Conservation (phyloP, 805 yeast species). For the Lachancea sp. region DNA sequence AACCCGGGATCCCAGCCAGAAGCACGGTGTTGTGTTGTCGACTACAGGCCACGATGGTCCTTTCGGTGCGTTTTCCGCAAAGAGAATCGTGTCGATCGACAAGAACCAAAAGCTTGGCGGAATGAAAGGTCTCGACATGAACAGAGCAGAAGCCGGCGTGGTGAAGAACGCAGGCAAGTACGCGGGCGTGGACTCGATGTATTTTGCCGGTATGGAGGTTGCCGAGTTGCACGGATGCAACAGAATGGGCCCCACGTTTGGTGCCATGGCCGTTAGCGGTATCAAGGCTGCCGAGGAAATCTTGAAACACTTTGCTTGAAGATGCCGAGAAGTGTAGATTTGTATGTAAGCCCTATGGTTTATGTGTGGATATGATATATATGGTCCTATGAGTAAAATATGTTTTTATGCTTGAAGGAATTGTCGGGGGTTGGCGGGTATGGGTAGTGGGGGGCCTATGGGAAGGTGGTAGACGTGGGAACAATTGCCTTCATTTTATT, state of each 20-base stretch:
- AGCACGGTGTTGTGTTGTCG: conserved; percentile 50
- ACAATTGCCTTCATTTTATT: background rate
- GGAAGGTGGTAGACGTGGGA: background rate
- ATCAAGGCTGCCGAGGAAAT: conserved; percentile 65
- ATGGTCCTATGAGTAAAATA: too few species aligned
- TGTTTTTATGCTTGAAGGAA: too few species aligned
- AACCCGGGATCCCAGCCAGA: conserved; percentile 31
- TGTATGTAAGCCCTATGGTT: too few species aligned
- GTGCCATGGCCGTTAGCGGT: conserved; percentile 75
- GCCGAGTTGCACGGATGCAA: conserved; percentile 71
- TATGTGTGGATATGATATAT: too few species aligned
- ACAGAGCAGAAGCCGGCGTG: conserved; percentile 67
- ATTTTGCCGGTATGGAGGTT: conserved; percentile 65
- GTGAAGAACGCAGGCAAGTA: conserved; percentile 55
- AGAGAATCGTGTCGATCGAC: conserved; percentile 53
- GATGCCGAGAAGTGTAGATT: too few species aligned
- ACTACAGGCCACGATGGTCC: conserved; percentile 83
- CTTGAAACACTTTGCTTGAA: conserved; percentile 27
- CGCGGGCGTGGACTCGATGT: conserved; percentile 27
- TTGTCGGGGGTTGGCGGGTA: too few species aligned
- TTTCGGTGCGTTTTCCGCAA: conserved; percentile 73
- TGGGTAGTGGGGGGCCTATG: too few species aligned
- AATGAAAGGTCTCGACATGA: conserved; percentile 77
- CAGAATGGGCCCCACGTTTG: conserved; percentile 83
- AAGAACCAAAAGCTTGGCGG: conserved; percentile 46